Conservation (phyloP, 768 basidiomycete species). For the Saitozyma podzolica region DNA sequence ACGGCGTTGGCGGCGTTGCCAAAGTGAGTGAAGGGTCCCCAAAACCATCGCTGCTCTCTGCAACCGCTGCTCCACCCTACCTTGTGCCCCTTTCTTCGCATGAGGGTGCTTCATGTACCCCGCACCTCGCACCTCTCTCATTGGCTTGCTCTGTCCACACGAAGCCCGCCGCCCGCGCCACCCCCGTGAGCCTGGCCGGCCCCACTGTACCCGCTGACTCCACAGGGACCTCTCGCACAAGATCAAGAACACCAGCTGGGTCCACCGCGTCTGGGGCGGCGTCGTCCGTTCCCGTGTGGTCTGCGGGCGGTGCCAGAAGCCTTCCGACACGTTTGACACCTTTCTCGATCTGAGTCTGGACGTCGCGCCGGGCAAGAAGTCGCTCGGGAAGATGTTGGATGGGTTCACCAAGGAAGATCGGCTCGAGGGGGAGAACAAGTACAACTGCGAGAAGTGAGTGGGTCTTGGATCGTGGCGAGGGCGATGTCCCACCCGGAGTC, state of each 20-base stretch:
- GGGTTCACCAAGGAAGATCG: constrained; percentile 75
- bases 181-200: background rate
- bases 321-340: constrained; percentile 94
- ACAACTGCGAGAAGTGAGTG: constrained; percentile 95
- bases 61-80: background rate
- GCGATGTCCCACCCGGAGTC: too few species aligned
- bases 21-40: constrained; percentile 57
- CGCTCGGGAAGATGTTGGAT: constrained; percentile 30
- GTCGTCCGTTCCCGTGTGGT: constrained; percentile 84
- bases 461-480: background rate
- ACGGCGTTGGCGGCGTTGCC: constrained; percentile 71
- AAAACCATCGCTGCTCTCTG: background rate
- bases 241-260: constrained; percentile 79
- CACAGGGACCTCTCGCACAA: constrained; percentile 45
- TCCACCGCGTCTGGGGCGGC: constrained; percentile 92
- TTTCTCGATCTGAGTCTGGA: constrained; percentile 93
- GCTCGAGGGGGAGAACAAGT: constrained; percentile 88
- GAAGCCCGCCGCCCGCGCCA: background rate
- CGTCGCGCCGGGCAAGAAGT: constrained; percentile 69
- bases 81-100: too few species aligned
- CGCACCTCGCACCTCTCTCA: background rate
- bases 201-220: constrained; percentile 1
- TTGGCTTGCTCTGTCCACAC: background rate
- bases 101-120: background rate
- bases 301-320: constrained; percentile 75